These are phyloP conservation scores for Paecilomyces formosus DNA, from an alignment of 2,329 filamentous ascomycete species.

Conservation along the genomic window DNA sequence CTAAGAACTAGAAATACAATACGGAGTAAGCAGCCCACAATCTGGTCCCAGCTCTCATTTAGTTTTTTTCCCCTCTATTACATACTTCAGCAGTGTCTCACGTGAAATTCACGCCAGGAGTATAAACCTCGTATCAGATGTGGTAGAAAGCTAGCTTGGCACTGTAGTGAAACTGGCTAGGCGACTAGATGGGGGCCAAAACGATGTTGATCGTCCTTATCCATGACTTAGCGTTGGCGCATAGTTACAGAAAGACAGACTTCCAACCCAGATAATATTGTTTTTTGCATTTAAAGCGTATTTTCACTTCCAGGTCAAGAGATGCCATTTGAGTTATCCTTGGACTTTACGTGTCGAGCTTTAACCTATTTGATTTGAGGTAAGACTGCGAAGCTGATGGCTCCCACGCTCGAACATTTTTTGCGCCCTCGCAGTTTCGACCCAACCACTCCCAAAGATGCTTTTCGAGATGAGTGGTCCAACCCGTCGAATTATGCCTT, in stretches of 20 bases:
- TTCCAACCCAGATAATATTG: background rate
- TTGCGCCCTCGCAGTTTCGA: slow-evolving; percentile 5
- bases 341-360: background rate
- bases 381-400: background rate
- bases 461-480: slow-evolving; percentile 5
- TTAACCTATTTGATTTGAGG: background rate
- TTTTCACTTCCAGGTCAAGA: background rate
- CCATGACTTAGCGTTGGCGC: background rate
- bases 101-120: too few relatives aligned
- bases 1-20: too few relatives aligned
- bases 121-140: too few relatives aligned
- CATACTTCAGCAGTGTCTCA: too few relatives aligned
- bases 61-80: too few relatives aligned
- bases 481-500: slow-evolving; percentile 19
- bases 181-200: background rate
- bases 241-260: background rate
- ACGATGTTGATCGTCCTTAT: background rate
- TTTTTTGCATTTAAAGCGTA: background rate
- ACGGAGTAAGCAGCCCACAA: too few relatives aligned
- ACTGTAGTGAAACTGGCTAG: background rate
- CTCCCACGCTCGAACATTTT: slow-evolving; percentile 3
- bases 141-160: background rate
- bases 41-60: too few relatives aligned
- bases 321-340: background rate
- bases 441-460: slow-evolving; percentile 1